Percentiles rank a stretch among this genome's conserved stretches.
These are phyloP conservation scores for Calonectria honghensis DNA, from an alignment of 2,329 filamentous ascomycete species.

Conservation along the genomic window DNA sequence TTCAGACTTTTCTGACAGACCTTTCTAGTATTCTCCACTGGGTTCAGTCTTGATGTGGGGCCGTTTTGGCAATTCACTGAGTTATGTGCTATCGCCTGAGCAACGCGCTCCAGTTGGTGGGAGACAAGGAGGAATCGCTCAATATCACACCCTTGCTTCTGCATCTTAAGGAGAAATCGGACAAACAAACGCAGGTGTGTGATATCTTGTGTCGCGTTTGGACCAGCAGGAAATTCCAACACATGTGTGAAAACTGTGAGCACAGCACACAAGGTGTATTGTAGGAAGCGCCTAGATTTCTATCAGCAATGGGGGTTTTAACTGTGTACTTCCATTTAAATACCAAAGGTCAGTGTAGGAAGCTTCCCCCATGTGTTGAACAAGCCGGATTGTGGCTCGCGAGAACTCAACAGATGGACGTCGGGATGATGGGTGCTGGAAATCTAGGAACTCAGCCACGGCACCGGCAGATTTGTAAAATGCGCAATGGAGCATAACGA, in stretches of 20 bases:
- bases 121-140: background rate
- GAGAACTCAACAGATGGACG: slow-evolving; percentile 2
- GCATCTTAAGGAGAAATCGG: background rate
- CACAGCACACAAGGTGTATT: background rate
- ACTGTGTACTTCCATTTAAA: background rate
- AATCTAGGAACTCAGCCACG: background rate
- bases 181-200: background rate
- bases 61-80: background rate
- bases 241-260: background rate
- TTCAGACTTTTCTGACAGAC: background rate
- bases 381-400: background rate
- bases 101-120: background rate
- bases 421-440: background rate
- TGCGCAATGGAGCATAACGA: background rate
- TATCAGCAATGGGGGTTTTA: background rate
- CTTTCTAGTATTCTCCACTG: background rate
- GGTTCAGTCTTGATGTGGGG: background rate
- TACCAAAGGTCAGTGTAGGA: slow-evolving; percentile 5
- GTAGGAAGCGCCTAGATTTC: background rate
- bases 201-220: background rate
- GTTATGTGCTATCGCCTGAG: background rate
- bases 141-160: background rate
- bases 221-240: background rate
- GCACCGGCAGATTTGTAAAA: background rate
- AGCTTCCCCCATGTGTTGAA: background rate